Percentiles rank a stretch among this genome's conserved stretches.
Evolutionary conservation across 805 yeast genomes (phyloP).

Genomic region (Spathaspora hagerdaliae): DNA sequence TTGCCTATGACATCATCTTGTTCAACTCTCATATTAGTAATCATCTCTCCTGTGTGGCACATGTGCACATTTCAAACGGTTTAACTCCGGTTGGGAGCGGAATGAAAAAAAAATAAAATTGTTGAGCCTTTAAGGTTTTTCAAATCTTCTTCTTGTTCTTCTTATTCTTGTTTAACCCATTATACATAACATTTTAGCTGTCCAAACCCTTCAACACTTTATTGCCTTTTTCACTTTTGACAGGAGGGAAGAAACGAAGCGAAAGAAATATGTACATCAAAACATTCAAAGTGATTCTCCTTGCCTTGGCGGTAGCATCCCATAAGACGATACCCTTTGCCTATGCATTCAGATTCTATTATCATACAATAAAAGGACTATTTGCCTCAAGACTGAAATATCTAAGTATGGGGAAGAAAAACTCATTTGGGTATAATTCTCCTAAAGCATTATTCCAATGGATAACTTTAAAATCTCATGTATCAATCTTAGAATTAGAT

Average conservation of each 20-base stretch:
- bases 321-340: constrained; percentile 68
- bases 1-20: no score
- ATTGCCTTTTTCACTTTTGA: no score
- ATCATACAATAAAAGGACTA: constrained; percentile 38
- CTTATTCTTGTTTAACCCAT: no score
- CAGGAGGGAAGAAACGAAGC: not conserved
- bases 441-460: constrained; percentile 41
- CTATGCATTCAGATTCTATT: constrained; percentile 61
- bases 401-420: constrained; percentile 15
- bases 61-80: no score
- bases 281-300: constrained; percentile 5
- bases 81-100: no score
- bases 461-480: constrained; percentile 45
- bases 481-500: constrained; percentile 79
- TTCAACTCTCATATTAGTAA: no score
- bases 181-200: no score
- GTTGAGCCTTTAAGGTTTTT: no score
- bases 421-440: constrained; percentile 31
- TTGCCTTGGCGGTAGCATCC: constrained; percentile 33
- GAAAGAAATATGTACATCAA: constrained; percentile 3
- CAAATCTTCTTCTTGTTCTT: no score
- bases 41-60: no score
- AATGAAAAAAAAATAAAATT: no score
- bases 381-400: constrained; percentile 28
- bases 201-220: no score